Evolutionary conservation across 2,329 filamentous ascomycete species (phyloP).

Genomic region (Diaporthe ampelina): DNA sequence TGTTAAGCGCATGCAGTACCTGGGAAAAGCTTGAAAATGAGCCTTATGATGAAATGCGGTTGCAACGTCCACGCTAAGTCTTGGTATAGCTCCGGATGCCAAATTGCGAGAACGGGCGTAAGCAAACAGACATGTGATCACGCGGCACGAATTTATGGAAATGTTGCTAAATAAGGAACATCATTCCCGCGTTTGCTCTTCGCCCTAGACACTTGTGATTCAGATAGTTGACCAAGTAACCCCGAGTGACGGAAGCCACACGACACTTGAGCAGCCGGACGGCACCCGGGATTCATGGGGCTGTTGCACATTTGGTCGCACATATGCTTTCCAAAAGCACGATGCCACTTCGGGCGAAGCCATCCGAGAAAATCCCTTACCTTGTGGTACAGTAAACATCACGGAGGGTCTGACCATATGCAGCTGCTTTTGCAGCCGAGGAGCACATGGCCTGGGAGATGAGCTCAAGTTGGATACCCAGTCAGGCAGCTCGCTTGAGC

Average conservation of each 20-base stretch:
- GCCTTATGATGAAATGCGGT: too few species aligned
- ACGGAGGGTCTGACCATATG: too few species aligned
- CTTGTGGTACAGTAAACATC: too few species aligned
- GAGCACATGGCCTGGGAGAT: neutral
- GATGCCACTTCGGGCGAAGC: neutral
- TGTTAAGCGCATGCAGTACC: too few species aligned
- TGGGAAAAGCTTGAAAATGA: too few species aligned
- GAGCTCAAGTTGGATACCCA: neutral
- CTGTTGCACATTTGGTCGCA: neutral
- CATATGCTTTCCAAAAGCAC: neutral
- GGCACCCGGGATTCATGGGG: neutral
- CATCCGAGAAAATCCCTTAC: too few species aligned
- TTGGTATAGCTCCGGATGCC: too few species aligned
- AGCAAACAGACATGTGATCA: neutral
- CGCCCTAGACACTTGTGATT: neutral
- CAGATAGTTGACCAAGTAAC: neutral
- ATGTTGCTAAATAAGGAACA: neutral
- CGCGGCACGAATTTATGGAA: neutral
- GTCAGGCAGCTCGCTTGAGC: neutral
- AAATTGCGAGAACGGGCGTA: neutral
- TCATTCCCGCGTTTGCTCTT: neutral
- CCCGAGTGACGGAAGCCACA: neutral
- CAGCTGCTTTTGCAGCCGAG: neutral
- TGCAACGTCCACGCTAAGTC: too few species aligned
- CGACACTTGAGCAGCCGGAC: neutral